Conservation (phyloP, 73 alveolate genomes). For the Paramecium sonneborni region DNA sequence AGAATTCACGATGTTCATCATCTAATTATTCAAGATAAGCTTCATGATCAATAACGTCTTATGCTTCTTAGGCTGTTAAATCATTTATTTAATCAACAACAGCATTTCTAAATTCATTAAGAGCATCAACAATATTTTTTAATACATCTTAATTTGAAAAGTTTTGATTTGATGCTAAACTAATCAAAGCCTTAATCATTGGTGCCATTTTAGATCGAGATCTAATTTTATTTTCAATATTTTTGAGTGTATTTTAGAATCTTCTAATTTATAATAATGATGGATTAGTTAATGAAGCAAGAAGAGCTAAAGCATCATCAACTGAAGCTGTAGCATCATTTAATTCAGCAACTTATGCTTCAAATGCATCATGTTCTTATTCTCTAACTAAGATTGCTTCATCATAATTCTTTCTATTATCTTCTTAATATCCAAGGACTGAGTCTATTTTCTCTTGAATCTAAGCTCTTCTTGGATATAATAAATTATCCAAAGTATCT, state of each 20-base stretch:
- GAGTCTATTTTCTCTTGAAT: not conserved
- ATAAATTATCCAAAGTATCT: constrained; percentile 37
- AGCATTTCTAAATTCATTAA: constrained; percentile 47
- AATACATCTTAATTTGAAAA: not conserved
- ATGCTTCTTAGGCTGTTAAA: constrained; percentile 37
- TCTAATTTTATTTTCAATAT: not conserved
- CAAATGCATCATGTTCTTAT: constrained; percentile 40
- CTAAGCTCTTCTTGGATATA: constrained; percentile 31
- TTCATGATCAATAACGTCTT: constrained; percentile 37
- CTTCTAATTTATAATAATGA: constrained; percentile 5
- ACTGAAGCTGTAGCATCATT: constrained; percentile 54
- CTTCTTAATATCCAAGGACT: constrained; percentile 29
- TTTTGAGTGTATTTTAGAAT: constrained; percentile 38
- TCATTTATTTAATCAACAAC: constrained; percentile 14
- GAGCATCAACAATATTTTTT: constrained; percentile 17
- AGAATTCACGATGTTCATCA: constrained; percentile 22
- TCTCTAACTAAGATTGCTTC: constrained; percentile 46
- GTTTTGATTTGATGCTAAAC: constrained; percentile 35
- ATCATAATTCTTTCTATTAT: constrained; percentile 45
- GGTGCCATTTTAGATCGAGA: constrained; percentile 46
- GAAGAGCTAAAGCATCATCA: constrained; percentile 25
- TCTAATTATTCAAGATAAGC: constrained; percentile 47
- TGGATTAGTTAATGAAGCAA: not conserved
- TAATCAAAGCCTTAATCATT: constrained; percentile 31
- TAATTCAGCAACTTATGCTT: constrained; percentile 32